A percentile compares a stretch with the other conserved stretches of the same genome.
Conservation (phyloP, 73 alveolate genomes). For the Tetrahymena borealis region DNA sequence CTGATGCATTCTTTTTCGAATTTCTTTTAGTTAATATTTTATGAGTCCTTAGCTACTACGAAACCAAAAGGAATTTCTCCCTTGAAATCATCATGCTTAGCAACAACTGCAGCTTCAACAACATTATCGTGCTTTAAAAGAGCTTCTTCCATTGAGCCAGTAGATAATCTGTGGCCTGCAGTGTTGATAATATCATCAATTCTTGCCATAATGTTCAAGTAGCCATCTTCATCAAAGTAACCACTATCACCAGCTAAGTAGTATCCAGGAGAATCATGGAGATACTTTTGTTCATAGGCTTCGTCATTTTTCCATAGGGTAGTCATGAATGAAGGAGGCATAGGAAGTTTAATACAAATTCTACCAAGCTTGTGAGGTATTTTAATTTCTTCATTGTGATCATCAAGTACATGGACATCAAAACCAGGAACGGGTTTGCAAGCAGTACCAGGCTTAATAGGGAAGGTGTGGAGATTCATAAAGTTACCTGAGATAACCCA, state of each 20-base stretch:
- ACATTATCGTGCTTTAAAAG: slow-evolving; percentile 70
- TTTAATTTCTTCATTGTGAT: slow-evolving; percentile 55
- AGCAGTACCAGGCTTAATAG: slow-evolving; percentile 83
- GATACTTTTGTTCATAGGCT: slow-evolving; percentile 83
- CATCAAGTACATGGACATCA: slow-evolving; percentile 75
- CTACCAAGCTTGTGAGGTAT: slow-evolving; percentile 67
- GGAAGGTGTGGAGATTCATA: slow-evolving; percentile 41
- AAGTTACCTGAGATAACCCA: slow-evolving; percentile 78
- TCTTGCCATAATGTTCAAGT: slow-evolving; percentile 71
- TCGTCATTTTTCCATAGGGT: slow-evolving; percentile 94
- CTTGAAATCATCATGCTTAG: slow-evolving; percentile 80
- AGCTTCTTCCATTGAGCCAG: slow-evolving; percentile 83
- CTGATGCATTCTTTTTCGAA: slow-evolving; percentile 54
- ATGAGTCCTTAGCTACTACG: slow-evolving; percentile 71
- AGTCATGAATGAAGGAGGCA: slow-evolving; percentile 98
- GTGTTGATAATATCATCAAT: slow-evolving; percentile 86
- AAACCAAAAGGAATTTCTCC: slow-evolving; percentile 96
- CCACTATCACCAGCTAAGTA: slow-evolving; percentile 97
- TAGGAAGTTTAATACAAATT: slow-evolving; percentile 88
- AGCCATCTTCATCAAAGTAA: slow-evolving; percentile 72
- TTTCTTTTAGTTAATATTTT: slow-evolving; percentile 9
- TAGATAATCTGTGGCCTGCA: slow-evolving; percentile 84
- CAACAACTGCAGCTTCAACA: slow-evolving; percentile 95
- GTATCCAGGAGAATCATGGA: slow-evolving; percentile 87
- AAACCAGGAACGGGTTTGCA: slow-evolving; percentile 94